A percentile compares a stretch with the other conserved stretches of the same genome.
Evolutionary conservation across 192 early-diverging fungal species (phyloP).

Genomic region (Dissophora globulifera): DNA sequence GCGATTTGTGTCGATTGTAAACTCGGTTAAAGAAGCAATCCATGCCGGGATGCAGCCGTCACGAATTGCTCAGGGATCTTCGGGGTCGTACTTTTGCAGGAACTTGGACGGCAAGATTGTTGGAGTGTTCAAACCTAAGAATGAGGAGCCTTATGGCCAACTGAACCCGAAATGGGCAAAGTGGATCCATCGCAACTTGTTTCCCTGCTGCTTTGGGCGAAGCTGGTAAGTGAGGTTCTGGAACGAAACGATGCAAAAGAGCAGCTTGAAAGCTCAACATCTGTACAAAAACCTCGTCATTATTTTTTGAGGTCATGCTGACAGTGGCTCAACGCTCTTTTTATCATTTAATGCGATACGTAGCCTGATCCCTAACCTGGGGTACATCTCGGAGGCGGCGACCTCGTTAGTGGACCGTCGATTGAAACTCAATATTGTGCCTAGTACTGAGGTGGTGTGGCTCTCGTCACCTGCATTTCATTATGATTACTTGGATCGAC

Average conservation of each 20-base stretch:
- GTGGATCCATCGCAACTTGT: constrained; percentile 88
- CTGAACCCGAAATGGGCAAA: constrained; percentile 91
- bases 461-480: constrained; percentile 82
- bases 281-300: too few relatives aligned
- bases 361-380: constrained; percentile 86
- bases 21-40: constrained; percentile 65
- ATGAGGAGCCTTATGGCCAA: constrained; percentile 75
- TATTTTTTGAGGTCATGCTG: too few relatives aligned
- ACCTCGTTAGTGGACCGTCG: constrained; percentile 83
- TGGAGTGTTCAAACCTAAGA: constrained; percentile 91
- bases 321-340: too few relatives aligned
- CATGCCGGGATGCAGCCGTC: constrained; percentile 55
- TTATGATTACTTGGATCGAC: constrained; percentile 74
- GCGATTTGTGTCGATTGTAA: constrained; percentile 54
- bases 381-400: constrained; percentile 91
- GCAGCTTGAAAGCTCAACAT: too few relatives aligned
- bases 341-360: too few relatives aligned
- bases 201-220: constrained; percentile 91
- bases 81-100: constrained; percentile 91
- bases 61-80: constrained; percentile 79
- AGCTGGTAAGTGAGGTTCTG: constrained; percentile 63
- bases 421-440: constrained; percentile 83
- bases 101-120: constrained; percentile 80
- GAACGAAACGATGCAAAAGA: background rate
- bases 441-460: constrained; percentile 80